phyloP scores from a whole-genome alignment of 1,284 basidiomycete species.

The Melampsora americana region DNA sequence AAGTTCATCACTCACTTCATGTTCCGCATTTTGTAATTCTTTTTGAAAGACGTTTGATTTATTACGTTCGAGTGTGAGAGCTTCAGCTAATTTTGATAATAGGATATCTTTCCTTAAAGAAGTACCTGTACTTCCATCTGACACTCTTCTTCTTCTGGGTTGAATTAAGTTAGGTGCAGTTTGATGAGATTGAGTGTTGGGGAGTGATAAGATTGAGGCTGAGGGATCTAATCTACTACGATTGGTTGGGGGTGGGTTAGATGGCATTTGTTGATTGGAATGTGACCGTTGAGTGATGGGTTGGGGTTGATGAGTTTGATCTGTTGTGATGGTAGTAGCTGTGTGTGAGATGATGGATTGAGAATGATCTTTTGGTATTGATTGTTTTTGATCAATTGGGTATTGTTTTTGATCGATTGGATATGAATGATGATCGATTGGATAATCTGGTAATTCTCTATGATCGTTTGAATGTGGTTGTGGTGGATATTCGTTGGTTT shows the following conservation, averaged over 20 bases:
- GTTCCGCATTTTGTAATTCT: slow-evolving; percentile 41
- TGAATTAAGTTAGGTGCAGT: background rate
- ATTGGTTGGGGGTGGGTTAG: slow-evolving; percentile 3
- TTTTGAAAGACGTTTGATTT: slow-evolving; percentile 31
- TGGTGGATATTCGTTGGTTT: no score
- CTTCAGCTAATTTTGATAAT: slow-evolving; percentile 35
- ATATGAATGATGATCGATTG: no score
- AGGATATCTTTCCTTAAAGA: slow-evolving; percentile 35
- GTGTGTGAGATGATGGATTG: background rate
- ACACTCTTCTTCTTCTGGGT: slow-evolving; percentile 25
- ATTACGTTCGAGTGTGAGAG: slow-evolving; percentile 20
- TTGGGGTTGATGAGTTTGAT: background rate
- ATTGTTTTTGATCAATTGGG: no score
- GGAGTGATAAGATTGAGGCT: background rate
- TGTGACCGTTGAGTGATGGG: slow-evolving; percentile 5
- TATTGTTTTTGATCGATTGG: no score
- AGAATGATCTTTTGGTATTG: background rate
- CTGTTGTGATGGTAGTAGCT: background rate
- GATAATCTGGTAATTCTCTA: no score
- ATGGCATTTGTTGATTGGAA: background rate
- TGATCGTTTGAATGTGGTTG: no score
- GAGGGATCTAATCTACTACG: slow-evolving; percentile 18
- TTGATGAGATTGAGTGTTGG: background rate
- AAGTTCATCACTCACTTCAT: slow-evolving; percentile 3
- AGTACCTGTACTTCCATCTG: slow-evolving; percentile 28